Evolutionary conservation across 805 yeast species (phyloP).

Genomic region (Yarrowia sp.): DNA sequence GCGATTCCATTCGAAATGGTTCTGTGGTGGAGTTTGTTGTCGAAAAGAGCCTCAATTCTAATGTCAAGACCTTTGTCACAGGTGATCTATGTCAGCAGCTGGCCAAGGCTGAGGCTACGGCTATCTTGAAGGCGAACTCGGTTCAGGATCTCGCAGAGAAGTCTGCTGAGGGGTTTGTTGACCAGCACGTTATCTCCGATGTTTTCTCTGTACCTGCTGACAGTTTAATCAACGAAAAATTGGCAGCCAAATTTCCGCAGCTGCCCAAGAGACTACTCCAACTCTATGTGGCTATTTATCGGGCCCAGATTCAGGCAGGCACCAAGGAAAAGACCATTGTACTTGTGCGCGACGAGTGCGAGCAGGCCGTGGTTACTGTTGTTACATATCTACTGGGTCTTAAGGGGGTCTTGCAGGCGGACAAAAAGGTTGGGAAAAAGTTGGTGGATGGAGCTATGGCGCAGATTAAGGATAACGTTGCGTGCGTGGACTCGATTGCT

Average conservation of each 20-base stretch:
- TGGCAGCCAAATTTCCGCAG: slow-evolving; percentile 9
- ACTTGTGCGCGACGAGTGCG: slow-evolving; percentile 4
- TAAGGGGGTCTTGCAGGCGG: slow-evolving; percentile 1
- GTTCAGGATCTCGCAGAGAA: slow-evolving; percentile 6
- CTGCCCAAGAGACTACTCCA: slow-evolving; percentile 14
- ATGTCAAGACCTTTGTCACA: not conserved
- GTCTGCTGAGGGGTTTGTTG: slow-evolving; percentile 20
- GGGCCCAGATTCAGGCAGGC: not conserved
- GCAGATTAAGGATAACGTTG: slow-evolving; percentile 23
- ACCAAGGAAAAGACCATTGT: slow-evolving; percentile 10
- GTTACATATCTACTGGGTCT: slow-evolving; percentile 13
- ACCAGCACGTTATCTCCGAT: slow-evolving; percentile 18
- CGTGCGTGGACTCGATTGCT: slow-evolving; percentile 7
- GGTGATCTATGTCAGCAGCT: not conserved
- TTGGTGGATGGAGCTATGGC: slow-evolving; percentile 16
- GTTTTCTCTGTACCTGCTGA: slow-evolving; percentile 4
- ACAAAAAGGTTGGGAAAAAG: slow-evolving; percentile 23
- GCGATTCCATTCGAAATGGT: slow-evolving; percentile 1
- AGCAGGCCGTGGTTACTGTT: not conserved
- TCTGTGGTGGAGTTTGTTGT: slow-evolving; percentile 13
- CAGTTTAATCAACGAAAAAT: not conserved
- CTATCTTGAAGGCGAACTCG: not conserved
- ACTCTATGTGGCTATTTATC: slow-evolving; percentile 5
- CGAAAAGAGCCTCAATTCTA: not conserved
- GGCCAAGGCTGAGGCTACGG: not conserved